Evolutionary conservation across 192 early-diverging fungal species (phyloP).

Genomic region (Backusella sp.): DNA sequence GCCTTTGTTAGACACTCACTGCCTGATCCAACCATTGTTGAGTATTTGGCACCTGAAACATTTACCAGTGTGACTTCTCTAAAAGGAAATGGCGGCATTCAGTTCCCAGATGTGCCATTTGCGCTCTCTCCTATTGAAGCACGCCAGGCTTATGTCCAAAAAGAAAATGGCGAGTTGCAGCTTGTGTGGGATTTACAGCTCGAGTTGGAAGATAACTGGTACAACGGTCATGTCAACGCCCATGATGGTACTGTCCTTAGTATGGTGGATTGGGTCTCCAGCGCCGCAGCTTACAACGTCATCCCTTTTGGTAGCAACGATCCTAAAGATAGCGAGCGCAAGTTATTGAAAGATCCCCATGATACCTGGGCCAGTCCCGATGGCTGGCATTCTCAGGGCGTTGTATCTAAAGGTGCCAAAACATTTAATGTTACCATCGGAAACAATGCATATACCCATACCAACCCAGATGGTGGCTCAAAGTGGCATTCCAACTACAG

Average conservation of each 20-base stretch:
- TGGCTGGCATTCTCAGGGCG: slow-evolving; percentile 73
- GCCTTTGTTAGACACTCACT: slow-evolving; percentile 56
- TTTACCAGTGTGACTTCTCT: neutral
- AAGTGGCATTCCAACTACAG: slow-evolving; percentile 77
- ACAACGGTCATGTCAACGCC: slow-evolving; percentile 67
- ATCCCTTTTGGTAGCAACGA: slow-evolving; percentile 80
- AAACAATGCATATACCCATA: slow-evolving; percentile 92
- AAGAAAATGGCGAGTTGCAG: slow-evolving; percentile 51
- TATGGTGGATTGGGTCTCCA: slow-evolving; percentile 85
- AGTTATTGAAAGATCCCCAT: slow-evolving; percentile 53
- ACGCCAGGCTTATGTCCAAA: slow-evolving; percentile 63
- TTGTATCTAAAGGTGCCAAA: slow-evolving; percentile 18
- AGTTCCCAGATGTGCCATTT: slow-evolving; percentile 50
- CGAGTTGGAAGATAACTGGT: slow-evolving; percentile 81
- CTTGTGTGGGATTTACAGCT: slow-evolving; percentile 84
- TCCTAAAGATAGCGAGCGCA: slow-evolving; percentile 65
- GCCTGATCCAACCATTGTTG: slow-evolving; percentile 28
- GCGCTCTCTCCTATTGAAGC: slow-evolving; percentile 57
- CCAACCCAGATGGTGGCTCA: slow-evolving; percentile 71
- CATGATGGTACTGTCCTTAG: slow-evolving; percentile 59
- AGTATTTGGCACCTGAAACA: slow-evolving; percentile 11
- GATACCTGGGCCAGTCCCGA: slow-evolving; percentile 57
- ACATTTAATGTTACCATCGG: slow-evolving; percentile 72
- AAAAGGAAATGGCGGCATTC: neutral
- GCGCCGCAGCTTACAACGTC: slow-evolving; percentile 72